These are phyloP conservation scores for Plasmodium berghei DNA, from an alignment of 169 alveolate species.

Conservation along the genomic window DNA sequence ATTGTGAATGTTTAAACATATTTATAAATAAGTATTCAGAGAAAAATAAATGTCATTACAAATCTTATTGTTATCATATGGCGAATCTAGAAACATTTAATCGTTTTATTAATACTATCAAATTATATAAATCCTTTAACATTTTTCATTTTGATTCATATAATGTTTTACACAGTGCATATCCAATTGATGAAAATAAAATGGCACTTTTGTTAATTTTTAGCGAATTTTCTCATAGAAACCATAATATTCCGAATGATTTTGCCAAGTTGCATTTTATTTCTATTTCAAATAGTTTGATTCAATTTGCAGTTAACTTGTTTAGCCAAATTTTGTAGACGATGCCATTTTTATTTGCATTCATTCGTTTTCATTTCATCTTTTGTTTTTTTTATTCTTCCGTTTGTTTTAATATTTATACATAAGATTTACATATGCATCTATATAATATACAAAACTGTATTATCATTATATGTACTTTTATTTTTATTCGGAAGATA, in stretches of 20 bases:
- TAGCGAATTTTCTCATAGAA: conserved; percentile 31
- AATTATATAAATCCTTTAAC: conserved; percentile 63
- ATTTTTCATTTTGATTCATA: conserved; percentile 59
- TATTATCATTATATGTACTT: no score
- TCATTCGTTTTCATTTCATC: no score
- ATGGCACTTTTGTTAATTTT: conserved; percentile 45
- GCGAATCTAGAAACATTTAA: conserved; percentile 7
- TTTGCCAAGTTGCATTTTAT: conserved; percentile 51
- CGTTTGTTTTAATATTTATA: no score
- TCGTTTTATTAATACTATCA: conserved; percentile 46
- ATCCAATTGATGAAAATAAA: conserved; percentile 33
- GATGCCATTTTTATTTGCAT: background rate
- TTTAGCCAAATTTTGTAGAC: conserved; percentile 65
- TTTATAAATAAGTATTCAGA: conserved; percentile 25
- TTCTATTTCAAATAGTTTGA: conserved; percentile 38
- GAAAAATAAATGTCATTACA: conserved; percentile 37
- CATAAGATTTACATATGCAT: no score
- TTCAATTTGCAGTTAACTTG: conserved; percentile 56
- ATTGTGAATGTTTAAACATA: conserved; percentile 35
- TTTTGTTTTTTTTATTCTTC: no score
- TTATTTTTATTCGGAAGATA: no score
- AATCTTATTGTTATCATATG: conserved; percentile 51
- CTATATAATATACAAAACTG: no score
- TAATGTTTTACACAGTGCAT: conserved; percentile 40
- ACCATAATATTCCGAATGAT: conserved; percentile 6